phyloP scores from a whole-genome alignment of 2,329 filamentous ascomycete genomes.

The Akanthomyces lecanii region DNA sequence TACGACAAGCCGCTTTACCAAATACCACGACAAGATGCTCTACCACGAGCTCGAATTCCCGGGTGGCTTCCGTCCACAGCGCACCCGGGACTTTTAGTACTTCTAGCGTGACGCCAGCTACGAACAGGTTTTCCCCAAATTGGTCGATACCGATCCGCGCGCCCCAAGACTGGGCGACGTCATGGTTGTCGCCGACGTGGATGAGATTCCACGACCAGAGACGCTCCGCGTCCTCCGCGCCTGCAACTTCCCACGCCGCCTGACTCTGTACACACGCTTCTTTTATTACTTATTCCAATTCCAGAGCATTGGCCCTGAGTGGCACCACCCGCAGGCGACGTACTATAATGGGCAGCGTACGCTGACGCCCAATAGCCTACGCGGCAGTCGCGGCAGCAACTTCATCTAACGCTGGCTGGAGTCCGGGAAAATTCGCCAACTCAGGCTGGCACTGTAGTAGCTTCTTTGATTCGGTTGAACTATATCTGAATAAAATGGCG shows the following conservation, averaged over 20 bases:
- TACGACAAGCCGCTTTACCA: slow-evolving; percentile 49
- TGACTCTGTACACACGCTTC: slow-evolving; percentile 48
- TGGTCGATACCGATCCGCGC: slow-evolving; percentile 33
- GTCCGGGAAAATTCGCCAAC: not conserved
- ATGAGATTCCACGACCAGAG: slow-evolving; percentile 54
- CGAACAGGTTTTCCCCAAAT: slow-evolving; percentile 49
- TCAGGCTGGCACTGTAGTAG: slow-evolving; percentile 59
- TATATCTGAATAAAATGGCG: slow-evolving; percentile 52
- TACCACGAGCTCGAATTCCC: slow-evolving; percentile 51
- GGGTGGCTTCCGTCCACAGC: slow-evolving; percentile 32
- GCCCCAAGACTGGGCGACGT: slow-evolving; percentile 48
- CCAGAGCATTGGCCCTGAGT: slow-evolving; percentile 37
- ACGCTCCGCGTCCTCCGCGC: slow-evolving; percentile 45
- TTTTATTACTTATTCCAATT: slow-evolving; percentile 58
- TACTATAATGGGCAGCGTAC: too few relatives aligned
- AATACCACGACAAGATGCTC: slow-evolving; percentile 58
- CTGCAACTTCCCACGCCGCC: slow-evolving; percentile 49
- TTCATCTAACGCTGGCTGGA: too few relatives aligned
- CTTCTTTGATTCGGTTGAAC: slow-evolving; percentile 55
- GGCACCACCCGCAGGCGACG: slow-evolving; percentile 28
- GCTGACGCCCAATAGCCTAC: too few relatives aligned
- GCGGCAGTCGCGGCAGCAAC: too few relatives aligned
- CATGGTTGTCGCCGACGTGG: slow-evolving; percentile 56
- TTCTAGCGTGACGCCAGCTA: slow-evolving; percentile 55
- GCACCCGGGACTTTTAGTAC: slow-evolving; percentile 48